A percentile compares a stretch with the other conserved stretches of the same genome.
These are phyloP conservation scores for Mucor velutinosus DNA, from an alignment of 371 early-diverging fungal species.

Conservation along the genomic window DNA sequence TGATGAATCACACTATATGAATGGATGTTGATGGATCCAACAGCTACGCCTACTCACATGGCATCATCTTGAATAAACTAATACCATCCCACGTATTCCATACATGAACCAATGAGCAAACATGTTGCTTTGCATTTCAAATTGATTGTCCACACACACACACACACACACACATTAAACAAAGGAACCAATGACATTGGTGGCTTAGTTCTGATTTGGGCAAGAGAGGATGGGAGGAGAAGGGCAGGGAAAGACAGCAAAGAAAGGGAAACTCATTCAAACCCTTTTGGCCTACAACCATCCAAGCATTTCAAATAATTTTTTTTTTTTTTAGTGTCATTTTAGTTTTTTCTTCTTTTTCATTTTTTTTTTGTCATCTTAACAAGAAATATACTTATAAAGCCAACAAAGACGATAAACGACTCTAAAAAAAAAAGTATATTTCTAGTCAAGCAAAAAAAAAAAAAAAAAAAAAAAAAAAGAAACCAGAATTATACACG, in stretches of 20 bases:
- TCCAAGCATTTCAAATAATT: neutral
- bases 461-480: neutral
- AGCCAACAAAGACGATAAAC: neutral
- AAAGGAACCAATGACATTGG: neutral
- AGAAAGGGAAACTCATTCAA: neutral
- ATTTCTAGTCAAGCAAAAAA: neutral
- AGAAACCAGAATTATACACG: neutral
- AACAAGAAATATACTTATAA: neutral
- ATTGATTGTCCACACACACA: neutral
- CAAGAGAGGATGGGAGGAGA: neutral
- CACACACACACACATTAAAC: no score
- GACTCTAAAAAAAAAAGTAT: neutral
- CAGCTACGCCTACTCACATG: neutral
- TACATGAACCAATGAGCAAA: neutral
- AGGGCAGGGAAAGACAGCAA: neutral
- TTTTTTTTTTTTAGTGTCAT: neutral
- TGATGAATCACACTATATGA: no score
- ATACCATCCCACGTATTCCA: neutral
- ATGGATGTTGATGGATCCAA: neutral
- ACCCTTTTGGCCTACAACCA: neutral
- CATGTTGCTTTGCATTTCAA: neutral
- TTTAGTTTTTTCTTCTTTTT: neutral
- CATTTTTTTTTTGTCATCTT: neutral
- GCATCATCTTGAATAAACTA: neutral
- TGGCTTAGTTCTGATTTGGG: conserved; percentile 2